Conservation (phyloP, 495 filamentous ascomycete species). For the Lophiostoma macrostomum region DNA sequence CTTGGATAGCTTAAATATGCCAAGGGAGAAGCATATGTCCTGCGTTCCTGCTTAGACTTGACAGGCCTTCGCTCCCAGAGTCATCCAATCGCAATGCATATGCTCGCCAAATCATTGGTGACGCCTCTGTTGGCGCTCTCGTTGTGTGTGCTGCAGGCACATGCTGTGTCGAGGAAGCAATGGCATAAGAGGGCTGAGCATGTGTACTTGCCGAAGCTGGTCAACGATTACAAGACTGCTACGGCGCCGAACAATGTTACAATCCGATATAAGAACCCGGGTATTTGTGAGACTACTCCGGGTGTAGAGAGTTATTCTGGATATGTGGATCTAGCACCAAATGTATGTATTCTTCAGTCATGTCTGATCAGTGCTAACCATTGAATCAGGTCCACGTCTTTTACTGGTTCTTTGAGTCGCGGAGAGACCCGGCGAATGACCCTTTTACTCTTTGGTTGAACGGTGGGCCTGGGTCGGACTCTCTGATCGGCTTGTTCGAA, state of each 20-base stretch:
- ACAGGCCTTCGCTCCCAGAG: too few relatives aligned
- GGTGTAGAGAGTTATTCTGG: constrained; percentile 24
- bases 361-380: too few relatives aligned
- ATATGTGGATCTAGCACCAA: constrained; percentile 2
- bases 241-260: constrained; percentile 3
- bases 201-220: not conserved
- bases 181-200: not conserved
- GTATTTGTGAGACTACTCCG: constrained; percentile 1
- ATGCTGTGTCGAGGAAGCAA: not conserved
- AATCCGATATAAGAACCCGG: not conserved
- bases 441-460: constrained; percentile 41
- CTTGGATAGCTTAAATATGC: too few relatives aligned
- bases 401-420: constrained; percentile 37
- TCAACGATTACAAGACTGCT: not conserved
- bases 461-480: constrained; percentile 57
- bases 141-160: not conserved
- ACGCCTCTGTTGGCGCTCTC: not conserved
- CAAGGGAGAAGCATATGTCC: too few relatives aligned
- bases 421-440: constrained; percentile 27
- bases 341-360: too few relatives aligned
- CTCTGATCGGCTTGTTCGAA: constrained; percentile 70
- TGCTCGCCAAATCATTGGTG: not conserved
- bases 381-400: too few relatives aligned
- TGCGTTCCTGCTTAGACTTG: too few relatives aligned
- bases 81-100: too few relatives aligned